Evolutionary conservation across 306 rosid genomes (phyloP).

Genomic region (Castanea sativa): DNA sequence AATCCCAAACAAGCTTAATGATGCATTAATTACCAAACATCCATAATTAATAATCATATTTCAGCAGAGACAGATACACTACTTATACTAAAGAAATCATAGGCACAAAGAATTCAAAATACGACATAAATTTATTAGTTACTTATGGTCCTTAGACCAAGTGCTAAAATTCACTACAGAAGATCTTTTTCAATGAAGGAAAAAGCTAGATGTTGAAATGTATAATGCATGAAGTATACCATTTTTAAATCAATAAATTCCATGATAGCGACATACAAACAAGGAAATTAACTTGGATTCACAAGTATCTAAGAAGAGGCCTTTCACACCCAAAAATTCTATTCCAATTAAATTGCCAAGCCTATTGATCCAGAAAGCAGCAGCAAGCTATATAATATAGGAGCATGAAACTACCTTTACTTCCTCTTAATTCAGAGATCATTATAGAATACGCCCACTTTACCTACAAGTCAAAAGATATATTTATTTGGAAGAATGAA

Average conservation of each 20-base stretch:
- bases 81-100: neutral
- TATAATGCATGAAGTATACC: neutral
- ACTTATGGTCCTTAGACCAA: neutral
- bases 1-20: neutral
- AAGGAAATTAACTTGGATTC: neutral
- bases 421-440: slow-evolving; percentile 99
- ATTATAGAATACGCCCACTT: slow-evolving; percentile 94
- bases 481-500: slow-evolving; percentile 97
- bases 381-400: slow-evolving; percentile 63
- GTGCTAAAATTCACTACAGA: neutral
- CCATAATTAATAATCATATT: neutral
- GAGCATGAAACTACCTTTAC: slow-evolving; percentile 98
- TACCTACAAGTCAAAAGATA: slow-evolving; percentile 99
- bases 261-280: neutral
- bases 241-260: neutral
- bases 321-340: slow-evolving; percentile 16
- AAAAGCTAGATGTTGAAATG: neutral
- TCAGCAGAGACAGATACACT: neutral
- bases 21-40: neutral
- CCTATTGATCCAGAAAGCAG: slow-evolving; percentile 52
- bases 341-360: slow-evolving; percentile 31
- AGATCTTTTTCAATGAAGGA: neutral
- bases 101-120: neutral
- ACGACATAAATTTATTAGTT: neutral
- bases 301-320: slow-evolving; percentile 5